phyloP scores from a whole-genome alignment of 495 filamentous ascomycete genomes.

The Bryoglossum gracile region DNA sequence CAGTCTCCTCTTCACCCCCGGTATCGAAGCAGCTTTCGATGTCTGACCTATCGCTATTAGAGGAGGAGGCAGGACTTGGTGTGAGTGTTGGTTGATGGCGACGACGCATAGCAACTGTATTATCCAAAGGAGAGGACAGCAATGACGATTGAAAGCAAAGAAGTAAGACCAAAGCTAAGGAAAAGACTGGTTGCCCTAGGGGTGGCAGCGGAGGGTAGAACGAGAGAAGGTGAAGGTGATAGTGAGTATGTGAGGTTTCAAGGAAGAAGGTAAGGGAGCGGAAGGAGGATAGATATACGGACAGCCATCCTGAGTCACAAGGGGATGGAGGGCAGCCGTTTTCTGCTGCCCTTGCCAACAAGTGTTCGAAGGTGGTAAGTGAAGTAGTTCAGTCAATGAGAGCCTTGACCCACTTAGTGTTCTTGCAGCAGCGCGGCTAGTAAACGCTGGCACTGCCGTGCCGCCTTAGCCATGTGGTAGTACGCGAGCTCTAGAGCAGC shows the following conservation, averaged over 20 bases:
- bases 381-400: too few relatives aligned
- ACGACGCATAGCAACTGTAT: neutral
- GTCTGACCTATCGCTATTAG: neutral
- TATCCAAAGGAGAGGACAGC: neutral
- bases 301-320: slow-evolving; percentile 17
- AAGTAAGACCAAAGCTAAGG: neutral
- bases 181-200: slow-evolving; percentile 3
- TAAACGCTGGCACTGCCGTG: too few relatives aligned
- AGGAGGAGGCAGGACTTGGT: neutral
- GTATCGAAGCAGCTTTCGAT: neutral
- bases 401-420: too few relatives aligned
- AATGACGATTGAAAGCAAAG: slow-evolving; percentile 1
- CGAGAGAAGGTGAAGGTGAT: slow-evolving; percentile 5
- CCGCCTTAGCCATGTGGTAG: too few relatives aligned
- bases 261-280: slow-evolving; percentile 14
- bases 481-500: too few relatives aligned
- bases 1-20: neutral
- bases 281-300: slow-evolving; percentile 13
- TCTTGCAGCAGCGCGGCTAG: too few relatives aligned
- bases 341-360: too few relatives aligned
- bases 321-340: slow-evolving; percentile 15
- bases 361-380: too few relatives aligned
- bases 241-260: slow-evolving; percentile 20
- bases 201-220: slow-evolving; percentile 2
- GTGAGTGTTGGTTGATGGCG: neutral